Evolutionary conservation across 2,329 filamentous ascomycete genomes (phyloP).

Genomic region (Neofusicoccum kwambonambiense): DNA sequence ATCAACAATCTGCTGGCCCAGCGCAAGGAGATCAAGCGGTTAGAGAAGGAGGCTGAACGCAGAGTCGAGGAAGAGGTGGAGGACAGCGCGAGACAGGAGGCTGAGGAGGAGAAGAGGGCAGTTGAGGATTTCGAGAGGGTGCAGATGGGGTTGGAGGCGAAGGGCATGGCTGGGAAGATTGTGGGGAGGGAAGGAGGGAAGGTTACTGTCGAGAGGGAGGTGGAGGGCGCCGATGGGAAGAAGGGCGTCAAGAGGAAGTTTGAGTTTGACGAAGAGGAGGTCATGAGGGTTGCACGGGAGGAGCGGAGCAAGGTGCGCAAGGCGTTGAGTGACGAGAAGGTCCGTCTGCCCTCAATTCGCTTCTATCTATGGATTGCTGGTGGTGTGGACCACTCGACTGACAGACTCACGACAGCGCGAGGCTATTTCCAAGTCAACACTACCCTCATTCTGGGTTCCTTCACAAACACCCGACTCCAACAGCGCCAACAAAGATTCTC

Average conservation of each 20-base stretch:
- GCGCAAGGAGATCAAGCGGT: constrained; percentile 83
- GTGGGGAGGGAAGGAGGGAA: constrained; percentile 45
- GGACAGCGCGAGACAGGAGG: constrained; percentile 59
- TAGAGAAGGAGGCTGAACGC: constrained; percentile 65
- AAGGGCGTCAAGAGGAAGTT: constrained; percentile 71
- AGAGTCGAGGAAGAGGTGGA: constrained; percentile 63
- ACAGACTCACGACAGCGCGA: not conserved
- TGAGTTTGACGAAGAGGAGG: constrained; percentile 73
- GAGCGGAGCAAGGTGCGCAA: constrained; percentile 70
- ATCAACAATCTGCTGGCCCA: constrained; percentile 88
- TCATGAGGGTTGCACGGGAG: constrained; percentile 66
- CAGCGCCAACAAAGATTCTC: constrained; percentile 48
- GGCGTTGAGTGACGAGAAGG: constrained; percentile 71
- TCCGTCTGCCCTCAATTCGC: constrained; percentile 26
- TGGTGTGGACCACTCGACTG: not conserved
- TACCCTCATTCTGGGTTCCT: constrained; percentile 93
- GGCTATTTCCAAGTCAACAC: constrained; percentile 32
- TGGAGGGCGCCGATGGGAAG: constrained; percentile 29
- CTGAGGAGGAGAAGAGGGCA: constrained; percentile 68
- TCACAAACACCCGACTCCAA: constrained; percentile 67
- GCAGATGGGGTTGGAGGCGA: constrained; percentile 62
- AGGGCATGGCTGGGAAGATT: constrained; percentile 37
- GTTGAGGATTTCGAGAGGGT: constrained; percentile 81
- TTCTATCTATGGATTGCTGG: not conserved
- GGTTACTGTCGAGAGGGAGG: constrained; percentile 42